Evolutionary conservation across 2,329 filamentous ascomycete species (phyloP).

Genomic region (Claviceps pazoutovae): DNA sequence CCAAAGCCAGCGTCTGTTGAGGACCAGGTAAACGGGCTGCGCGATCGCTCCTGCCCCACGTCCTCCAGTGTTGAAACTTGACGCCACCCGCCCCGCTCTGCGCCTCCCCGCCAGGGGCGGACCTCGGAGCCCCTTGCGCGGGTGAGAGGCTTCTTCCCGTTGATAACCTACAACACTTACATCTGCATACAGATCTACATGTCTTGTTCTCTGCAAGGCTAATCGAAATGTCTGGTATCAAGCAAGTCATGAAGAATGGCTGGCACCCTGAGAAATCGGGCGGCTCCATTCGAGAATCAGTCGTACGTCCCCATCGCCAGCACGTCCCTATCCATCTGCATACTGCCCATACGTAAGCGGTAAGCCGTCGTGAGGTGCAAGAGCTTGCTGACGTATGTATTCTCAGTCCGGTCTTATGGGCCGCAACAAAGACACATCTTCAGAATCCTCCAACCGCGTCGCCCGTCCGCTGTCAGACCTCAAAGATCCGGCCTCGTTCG

Average conservation of each 20-base stretch:
- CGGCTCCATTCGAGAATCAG: conserved; percentile 21
- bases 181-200: too few relatives aligned
- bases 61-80: too few relatives aligned
- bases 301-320: conserved; percentile 23
- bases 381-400: conserved; percentile 4
- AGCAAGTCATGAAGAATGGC: conserved; percentile 34
- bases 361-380: too few relatives aligned
- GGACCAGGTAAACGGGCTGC: too few relatives aligned
- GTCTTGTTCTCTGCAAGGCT: too few relatives aligned
- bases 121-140: too few relatives aligned
- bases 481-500: conserved; percentile 65
- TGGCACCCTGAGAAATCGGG: conserved; percentile 35
- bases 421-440: conserved; percentile 21
- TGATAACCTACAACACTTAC: too few relatives aligned
- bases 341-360: neutral
- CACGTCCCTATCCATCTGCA: neutral
- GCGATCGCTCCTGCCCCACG: too few relatives aligned
- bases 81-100: too few relatives aligned
- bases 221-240: conserved; percentile 29
- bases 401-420: conserved; percentile 32
- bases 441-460: conserved; percentile 18
- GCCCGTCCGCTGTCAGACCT: conserved; percentile 53
- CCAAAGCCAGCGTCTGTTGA: too few relatives aligned
- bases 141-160: too few relatives aligned
- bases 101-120: too few relatives aligned